Conservation (phyloP, 306 rosid genomes). For the Lablab purpureus region DNA sequence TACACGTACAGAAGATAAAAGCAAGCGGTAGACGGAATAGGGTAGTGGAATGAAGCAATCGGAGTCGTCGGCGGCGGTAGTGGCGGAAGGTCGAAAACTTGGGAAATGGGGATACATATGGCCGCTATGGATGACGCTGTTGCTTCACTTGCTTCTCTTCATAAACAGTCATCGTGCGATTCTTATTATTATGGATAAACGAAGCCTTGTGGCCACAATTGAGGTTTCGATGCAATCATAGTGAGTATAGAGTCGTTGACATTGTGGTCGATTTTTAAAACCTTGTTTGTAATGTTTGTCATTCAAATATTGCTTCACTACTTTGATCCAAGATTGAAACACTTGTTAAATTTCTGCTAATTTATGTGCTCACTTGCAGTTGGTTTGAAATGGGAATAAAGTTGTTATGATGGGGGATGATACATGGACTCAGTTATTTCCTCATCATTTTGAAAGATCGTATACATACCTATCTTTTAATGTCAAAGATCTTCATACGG, state of each 20-base stretch:
- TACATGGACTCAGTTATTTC: conserved; percentile 97
- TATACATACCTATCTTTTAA: conserved; percentile 93
- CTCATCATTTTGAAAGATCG: conserved; percentile 79
- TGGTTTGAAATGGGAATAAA: conserved; percentile 88
- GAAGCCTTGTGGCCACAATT: background rate
- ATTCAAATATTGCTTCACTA: conserved; percentile 23
- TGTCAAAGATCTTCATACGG: conserved; percentile 96
- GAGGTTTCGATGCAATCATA: background rate
- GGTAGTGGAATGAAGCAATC: background rate
- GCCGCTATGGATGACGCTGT: conserved; percentile 69
- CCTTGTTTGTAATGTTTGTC: background rate
- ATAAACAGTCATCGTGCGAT: conserved; percentile 49
- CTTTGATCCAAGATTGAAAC: background rate
- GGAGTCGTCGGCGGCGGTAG: background rate
- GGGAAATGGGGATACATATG: conserved; percentile 59
- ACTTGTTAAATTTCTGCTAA: background rate
- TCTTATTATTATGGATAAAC: background rate
- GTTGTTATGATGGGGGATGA: conserved; percentile 99
- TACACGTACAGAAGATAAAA: no score
- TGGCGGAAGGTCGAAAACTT: conserved; percentile 18
- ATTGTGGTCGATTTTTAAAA: background rate
- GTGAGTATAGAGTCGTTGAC: background rate
- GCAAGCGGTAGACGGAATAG: background rate
- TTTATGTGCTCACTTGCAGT: conserved; percentile 52
- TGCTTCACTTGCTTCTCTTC: conserved; percentile 71